Base-by-base conservation (phyloP, 371 early-diverging fungal genomes). In the Dinochytrium kinnereticum region DNA sequence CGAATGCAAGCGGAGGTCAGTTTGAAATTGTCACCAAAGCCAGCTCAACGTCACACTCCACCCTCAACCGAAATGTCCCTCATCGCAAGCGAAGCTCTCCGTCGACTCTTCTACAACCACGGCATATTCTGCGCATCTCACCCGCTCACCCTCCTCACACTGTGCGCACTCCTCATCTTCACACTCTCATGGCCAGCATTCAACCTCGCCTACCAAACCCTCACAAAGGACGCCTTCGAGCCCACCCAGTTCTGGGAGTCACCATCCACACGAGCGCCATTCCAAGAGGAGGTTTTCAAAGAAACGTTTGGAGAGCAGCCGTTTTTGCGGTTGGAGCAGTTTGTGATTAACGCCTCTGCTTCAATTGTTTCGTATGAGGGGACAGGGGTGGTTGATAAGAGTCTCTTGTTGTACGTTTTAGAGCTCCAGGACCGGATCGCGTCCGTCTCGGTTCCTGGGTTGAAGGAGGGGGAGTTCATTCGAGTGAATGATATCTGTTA, bases 101-200 rank as follows among this genome's bases (percentile, higher is more conserved):
- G 33, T 21, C 10, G 64, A 33, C 69, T 79, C 30, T 91, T 90
- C 74, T 90, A 90, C 71, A 82, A 82, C 51, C 89, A 90, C 71
- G 92, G 92, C 26, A 78, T 85, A 10, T 80, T 82, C 40, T 90
- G 86, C 72, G 88, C 90, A 1, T 86, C 87, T 17, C 80, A 87
- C 59, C 82, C 89, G 49, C 76, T 80, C 15, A 69, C 78, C 0
- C 75, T 85, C 53, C 80, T 91, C 68, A 74, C 86, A 34, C 49
- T 86, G n/a, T 80, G 86, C 30, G 78, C 86, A 38, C 72, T 86
- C 36, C 74, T 85, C 65, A 84, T 90, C 38, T 80, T 83, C 68
- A 73, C 84, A 33, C 80, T 90, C 7, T 84, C 90, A 1, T 88
- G 82, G 66, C 87, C 91, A 0, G 81, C 84, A 30, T 57, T 88